Conservation (phyloP, 2,329 filamentous ascomycete genomes). For the Cordyceps farinosa region DNA sequence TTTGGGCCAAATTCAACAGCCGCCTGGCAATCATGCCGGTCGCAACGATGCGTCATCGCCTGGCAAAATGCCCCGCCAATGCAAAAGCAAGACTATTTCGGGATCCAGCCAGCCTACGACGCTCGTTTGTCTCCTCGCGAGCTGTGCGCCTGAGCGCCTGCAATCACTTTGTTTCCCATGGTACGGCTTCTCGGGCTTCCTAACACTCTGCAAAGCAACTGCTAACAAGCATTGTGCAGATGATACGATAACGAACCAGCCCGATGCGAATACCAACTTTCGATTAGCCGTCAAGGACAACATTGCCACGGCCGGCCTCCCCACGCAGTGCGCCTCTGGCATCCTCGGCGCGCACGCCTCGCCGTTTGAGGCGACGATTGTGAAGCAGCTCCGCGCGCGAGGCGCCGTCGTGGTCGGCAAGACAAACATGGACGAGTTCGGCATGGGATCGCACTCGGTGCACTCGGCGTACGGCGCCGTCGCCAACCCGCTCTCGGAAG, state of each 20-base stretch:
- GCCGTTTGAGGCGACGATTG: constrained; percentile 79
- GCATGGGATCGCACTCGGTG: constrained; percentile 84
- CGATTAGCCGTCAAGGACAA: constrained; percentile 71
- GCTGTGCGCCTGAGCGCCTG: constrained; percentile 27
- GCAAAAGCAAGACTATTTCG: neutral
- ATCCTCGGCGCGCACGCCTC: constrained; percentile 69
- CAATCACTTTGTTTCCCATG: constrained; percentile 36
- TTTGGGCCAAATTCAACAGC: neutral
- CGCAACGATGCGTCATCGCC: constrained; percentile 30
- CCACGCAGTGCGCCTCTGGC: constrained; percentile 79
- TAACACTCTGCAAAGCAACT: neutral
- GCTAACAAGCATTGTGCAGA: neutral
- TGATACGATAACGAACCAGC: neutral
- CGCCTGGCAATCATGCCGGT: constrained; percentile 29
- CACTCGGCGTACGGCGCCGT: constrained; percentile 68
- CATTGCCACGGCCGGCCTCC: constrained; percentile 60
- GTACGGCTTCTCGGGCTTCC: constrained; percentile 20
- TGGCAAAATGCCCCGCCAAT: constrained; percentile 4
- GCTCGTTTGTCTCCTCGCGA: constrained; percentile 3
- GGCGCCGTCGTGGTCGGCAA: constrained; percentile 69
- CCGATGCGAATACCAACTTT: constrained; percentile 26
- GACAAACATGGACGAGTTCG: constrained; percentile 93
- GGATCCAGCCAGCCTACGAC: neutral
- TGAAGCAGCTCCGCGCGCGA: constrained; percentile 60
- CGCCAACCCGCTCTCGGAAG: constrained; percentile 42